Evolutionary conservation across 139 green algal species (phyloP), one percentile per base, ranked within the genome.

Genomic region (Edaphochlamys debaryana): DNA sequence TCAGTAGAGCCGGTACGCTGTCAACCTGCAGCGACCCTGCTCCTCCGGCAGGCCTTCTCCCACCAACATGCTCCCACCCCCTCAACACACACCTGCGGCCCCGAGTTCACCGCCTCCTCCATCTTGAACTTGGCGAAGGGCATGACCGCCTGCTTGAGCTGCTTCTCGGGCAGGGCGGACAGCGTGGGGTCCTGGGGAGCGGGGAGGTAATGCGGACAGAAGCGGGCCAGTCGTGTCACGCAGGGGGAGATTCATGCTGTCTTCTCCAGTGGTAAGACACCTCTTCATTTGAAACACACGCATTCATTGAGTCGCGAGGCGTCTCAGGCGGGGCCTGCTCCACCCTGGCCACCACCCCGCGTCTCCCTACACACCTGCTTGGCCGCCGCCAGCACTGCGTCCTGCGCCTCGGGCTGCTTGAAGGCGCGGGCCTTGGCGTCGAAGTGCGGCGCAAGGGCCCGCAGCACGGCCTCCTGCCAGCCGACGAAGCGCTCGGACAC

Each of bases 41-140:
- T n/a, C n/a, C n/a, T n/a, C n/a, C n/a, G n/a, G n/a, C n/a, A n/a
- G n/a, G n/a, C n/a, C n/a, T n/a, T n/a, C n/a, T n/a, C n/a, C n/a
- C n/a, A n/a, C n/a, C n/a, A n/a, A n/a, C n/a, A n/a, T n/a, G n/a
- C n/a, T n/a, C n/a, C n/a, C n/a, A n/a, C n/a, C n/a, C n/a, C n/a
- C n/a, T n/a, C n/a, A n/a, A n/a, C n/a, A n/a, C 42, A 0, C 58
- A 81, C 92, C 90, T 95, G 86, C 2, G 78, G n/a, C n/a, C 95
- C 94, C 19, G 83, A 90, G 34, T 80, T 79, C 0, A 85, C 40
- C 6, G 95, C 94, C 75, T 97, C 91, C 11, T 97, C 93, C 85
- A 93, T 94, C 87, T 95, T 98, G 88, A 95, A 94, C 87, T 98
- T 97, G 52, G 95, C 89, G 91, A 99, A 99, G 0, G 96, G 96